A percentile compares a stretch with the other conserved stretches of the same genome.
These are phyloP conservation scores for Tetrapisispora iriomotensis DNA, from an alignment of 805 yeast genomes.

Conservation along the genomic window DNA sequence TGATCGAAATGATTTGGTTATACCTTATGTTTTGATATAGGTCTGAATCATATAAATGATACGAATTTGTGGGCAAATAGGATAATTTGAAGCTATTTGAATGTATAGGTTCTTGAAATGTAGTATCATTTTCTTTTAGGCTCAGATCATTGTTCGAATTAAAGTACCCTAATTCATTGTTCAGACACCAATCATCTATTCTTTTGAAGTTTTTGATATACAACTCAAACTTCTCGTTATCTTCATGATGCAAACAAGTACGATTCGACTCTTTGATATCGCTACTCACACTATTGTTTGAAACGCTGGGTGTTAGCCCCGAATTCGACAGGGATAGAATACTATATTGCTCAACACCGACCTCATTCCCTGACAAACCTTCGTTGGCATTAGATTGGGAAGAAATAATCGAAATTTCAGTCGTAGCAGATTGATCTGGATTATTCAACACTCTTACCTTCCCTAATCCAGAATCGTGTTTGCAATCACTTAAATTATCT, in stretches of 20 bases:
- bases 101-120: too few species aligned
- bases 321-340: slow-evolving; percentile 12
- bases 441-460: slow-evolving; percentile 11
- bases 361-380: slow-evolving; percentile 2
- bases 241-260: background rate
- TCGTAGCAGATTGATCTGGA: slow-evolving; percentile 6
- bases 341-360: slow-evolving; percentile 13
- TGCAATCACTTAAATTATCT: background rate
- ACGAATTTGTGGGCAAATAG: background rate
- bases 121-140: too few species aligned
- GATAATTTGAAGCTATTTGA: background rate
- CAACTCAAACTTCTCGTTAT: background rate
- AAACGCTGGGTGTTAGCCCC: background rate
- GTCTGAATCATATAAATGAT: background rate
- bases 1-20: slow-evolving; percentile 8
- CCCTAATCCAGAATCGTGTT: too few species aligned
- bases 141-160: slow-evolving; percentile 2
- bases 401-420: too few species aligned
- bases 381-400: background rate
- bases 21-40: background rate
- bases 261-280: background rate
- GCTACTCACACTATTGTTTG: background rate
- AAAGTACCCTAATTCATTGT: slow-evolving; percentile 7
- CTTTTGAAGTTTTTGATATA: slow-evolving; percentile 11
- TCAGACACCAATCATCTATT: slow-evolving; percentile 21